A percentile compares a stretch with the other conserved stretches of the same genome.
Evolutionary conservation across 2,329 filamentous ascomycete genomes (phyloP).

Genomic region (Colletotrichum spinosum): DNA sequence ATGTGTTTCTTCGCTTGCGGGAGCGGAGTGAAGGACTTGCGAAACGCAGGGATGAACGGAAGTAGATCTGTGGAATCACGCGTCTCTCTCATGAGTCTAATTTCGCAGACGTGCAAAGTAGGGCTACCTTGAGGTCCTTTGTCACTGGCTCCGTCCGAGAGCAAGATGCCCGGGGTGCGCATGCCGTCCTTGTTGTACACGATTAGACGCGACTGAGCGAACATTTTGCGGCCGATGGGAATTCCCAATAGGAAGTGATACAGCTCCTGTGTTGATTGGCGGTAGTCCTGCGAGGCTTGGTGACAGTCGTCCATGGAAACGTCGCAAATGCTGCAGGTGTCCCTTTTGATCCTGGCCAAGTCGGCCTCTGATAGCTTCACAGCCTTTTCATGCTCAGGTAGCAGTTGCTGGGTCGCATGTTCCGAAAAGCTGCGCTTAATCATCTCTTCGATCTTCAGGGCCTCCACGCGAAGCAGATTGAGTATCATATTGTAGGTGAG

Average conservation of each 20-base stretch:
- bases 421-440: slow-evolving; percentile 99
- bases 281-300: slow-evolving; percentile 82
- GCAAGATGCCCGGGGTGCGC: slow-evolving; percentile 82
- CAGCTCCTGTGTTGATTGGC: slow-evolving; percentile 82
- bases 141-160: slow-evolving; percentile 78
- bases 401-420: slow-evolving; percentile 92
- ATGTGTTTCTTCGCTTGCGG: slow-evolving; percentile 76
- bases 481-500: slow-evolving; percentile 99
- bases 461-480: slow-evolving; percentile 93
- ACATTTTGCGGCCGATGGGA: slow-evolving; percentile 85
- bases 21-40: slow-evolving; percentile 74
- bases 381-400: slow-evolving; percentile 95
- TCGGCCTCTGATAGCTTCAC: slow-evolving; percentile 93
- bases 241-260: slow-evolving; percentile 82
- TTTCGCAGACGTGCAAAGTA: slow-evolving; percentile 81
- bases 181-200: slow-evolving; percentile 89
- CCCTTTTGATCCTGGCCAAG: slow-evolving; percentile 88
- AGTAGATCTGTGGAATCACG: slow-evolving; percentile 87
- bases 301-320: slow-evolving; percentile 84
- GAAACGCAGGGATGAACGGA: slow-evolving; percentile 81
- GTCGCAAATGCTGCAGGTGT: slow-evolving; percentile 86
- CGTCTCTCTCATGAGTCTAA: slow-evolving; percentile 74
- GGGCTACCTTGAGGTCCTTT: slow-evolving; percentile 69
- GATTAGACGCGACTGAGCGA: slow-evolving; percentile 79
- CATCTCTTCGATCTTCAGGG: slow-evolving; percentile 99